Base-by-base conservation (phyloP, 768 basidiomycete genomes). In the Suillus americanus region DNA sequence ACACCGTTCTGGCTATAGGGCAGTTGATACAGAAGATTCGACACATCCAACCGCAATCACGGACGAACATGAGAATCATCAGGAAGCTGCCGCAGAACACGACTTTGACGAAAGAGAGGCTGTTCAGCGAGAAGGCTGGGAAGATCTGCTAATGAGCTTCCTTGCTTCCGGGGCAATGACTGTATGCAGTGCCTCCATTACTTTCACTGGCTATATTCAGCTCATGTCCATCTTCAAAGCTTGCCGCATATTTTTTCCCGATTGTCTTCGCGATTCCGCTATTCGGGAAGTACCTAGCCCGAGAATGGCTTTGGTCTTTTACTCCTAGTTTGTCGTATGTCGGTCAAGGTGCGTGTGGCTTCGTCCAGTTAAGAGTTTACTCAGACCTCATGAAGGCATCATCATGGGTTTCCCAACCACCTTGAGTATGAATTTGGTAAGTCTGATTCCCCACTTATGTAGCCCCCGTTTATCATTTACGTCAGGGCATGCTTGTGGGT, bases 401-500 rank as follows among this genome's bases (percentile, higher is more conserved):
- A 98, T 98, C 70, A 99, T 99, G 97, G 97, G 96, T 5, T 94
- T 96, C 71, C 91, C 95, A 0, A 97, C 94, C 0, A 96, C 96
- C 0, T 70, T 96, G 41, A 92, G 91, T 73, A 98, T 99, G 96
- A 96, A 90, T 68, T 75, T 95, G 64, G 93, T 92, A 70, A 72
- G 12, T 37, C 60, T 53, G 53, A 66, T 48, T 28, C 45, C 16
- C 63, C 38, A 68, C 55, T n/a, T 54, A 38, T 7, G 7, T 18
- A 56, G 60, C 60, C 63, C 30, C 65, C 13, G 30, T 45, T 33
- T 9, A 35, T 37, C 9, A 10, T 2, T 13, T 48, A 13, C 5
- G 43, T 23, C 68, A 94, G 92, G 95, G 97, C 35, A 98, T 97
- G 97, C 68, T 98, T n/a, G 88, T 91, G 12, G 97, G 97, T 10